phyloP scores from a whole-genome alignment of 257 asterid species.

The Capsicum pubescens region DNA sequence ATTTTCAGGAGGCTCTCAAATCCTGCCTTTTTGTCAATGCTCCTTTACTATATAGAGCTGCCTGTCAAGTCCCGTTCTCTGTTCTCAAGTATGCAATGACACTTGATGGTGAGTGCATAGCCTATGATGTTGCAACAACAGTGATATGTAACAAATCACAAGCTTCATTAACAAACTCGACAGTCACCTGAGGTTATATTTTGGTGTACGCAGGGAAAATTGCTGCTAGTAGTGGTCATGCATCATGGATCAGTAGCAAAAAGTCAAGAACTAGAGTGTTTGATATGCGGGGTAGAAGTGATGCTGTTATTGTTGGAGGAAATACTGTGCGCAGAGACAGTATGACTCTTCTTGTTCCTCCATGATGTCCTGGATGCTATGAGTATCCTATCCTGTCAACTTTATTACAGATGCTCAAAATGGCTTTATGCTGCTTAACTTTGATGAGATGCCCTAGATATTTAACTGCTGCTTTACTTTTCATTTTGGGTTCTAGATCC shows the following conservation, averaged over 20 bases:
- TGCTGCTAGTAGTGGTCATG: slow-evolving; percentile 95
- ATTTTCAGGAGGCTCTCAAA: slow-evolving; percentile 78
- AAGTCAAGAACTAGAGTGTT: slow-evolving; percentile 80
- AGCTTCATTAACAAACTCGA: slow-evolving; percentile 25
- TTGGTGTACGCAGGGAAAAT: slow-evolving; percentile 68
- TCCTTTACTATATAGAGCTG: slow-evolving; percentile 93
- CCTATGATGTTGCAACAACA: slow-evolving; percentile 30
- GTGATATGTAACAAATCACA: slow-evolving; percentile 17
- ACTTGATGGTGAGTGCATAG: slow-evolving; percentile 84
- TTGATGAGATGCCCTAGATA: slow-evolving; percentile 18
- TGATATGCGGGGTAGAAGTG: slow-evolving; percentile 94
- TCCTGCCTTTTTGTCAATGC: slow-evolving; percentile 93
- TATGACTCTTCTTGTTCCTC: slow-evolving; percentile 56
- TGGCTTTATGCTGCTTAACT: slow-evolving; percentile 22
- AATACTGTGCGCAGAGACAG: slow-evolving; percentile 97
- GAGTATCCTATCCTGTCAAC: slow-evolving; percentile 40
- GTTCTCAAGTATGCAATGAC: slow-evolving; percentile 98
- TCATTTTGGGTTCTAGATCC: slow-evolving; percentile 68
- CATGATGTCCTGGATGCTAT: slow-evolving; percentile 25
- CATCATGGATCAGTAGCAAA: slow-evolving; percentile 98
- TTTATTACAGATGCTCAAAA: background rate
- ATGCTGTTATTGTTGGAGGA: slow-evolving; percentile 98
- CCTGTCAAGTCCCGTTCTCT: slow-evolving; percentile 88
- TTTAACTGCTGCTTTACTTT: slow-evolving; percentile 8
- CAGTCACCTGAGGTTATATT: background rate